These are phyloP conservation scores for Dictyostelium citrinum DNA, from an alignment of 78 protist species.

Conservation along the genomic window DNA sequence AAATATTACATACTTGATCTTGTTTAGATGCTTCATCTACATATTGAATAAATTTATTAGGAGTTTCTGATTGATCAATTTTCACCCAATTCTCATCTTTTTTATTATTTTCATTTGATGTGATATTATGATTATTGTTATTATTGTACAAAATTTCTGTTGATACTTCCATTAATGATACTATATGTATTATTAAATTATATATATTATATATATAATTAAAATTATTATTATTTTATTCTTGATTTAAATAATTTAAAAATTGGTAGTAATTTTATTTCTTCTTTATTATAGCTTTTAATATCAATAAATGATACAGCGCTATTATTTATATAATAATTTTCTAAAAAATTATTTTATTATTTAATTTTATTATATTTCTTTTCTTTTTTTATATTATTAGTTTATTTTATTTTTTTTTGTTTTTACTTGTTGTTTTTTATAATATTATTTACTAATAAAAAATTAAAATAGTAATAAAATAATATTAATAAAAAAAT, in stretches of 20 bases:
- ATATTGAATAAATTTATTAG: conserved; percentile 73
- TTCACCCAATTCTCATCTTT: conserved; percentile 21
- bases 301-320: background rate
- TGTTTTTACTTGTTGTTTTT: background rate
- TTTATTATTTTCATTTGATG: background rate
- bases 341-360: no score
- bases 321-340: no score
- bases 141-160: background rate
- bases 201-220: background rate
- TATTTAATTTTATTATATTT: no score
- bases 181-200: background rate
- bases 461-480: no score
- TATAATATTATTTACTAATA: background rate
- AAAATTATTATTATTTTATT: background rate
- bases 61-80: conserved; percentile 34
- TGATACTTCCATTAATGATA: conserved; percentile 7
- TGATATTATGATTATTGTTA: background rate
- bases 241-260: background rate
- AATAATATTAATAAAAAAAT: background rate
- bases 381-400: no score
- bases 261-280: background rate
- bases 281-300: no score
- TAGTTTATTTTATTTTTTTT: background rate
- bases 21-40: conserved; percentile 62
- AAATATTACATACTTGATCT: conserved; percentile 31